Evolutionary conservation across 805 yeast genomes (phyloP), one percentile per base, ranked within the genome.

Genomic region (Wickerhamomyces strasburgensis): DNA sequence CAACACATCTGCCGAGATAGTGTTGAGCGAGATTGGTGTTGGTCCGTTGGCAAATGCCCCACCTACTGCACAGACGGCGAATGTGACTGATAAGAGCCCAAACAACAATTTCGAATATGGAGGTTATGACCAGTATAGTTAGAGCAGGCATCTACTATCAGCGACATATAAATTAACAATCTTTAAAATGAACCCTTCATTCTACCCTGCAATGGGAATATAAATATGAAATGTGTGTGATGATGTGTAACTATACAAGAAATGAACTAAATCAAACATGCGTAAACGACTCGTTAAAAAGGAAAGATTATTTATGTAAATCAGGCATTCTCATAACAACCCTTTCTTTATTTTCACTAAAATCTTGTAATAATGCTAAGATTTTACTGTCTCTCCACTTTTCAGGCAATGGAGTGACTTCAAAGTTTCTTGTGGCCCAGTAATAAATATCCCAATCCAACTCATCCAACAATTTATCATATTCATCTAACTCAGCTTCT

Each of bases 391-490:
- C 56, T 56, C 78, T 70, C 96, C 96, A 93, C 55, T 75, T 74
- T 28, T 84, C 87, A 13, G 98, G 97, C 46, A 90, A 68, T 11
- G 95, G 95, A 32, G 89, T 84, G 14, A 84, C 78, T 25, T 75
- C 78, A 52, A 65, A 84, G 58, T 89, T 86, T 47, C 75, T 76
- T 3, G 97, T 87, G 18, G 95, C 95, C 98, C 98, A 90, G 65
- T 93, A 93, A 61, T 86, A 93, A 43, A 93, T 89, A 61, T 93
- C 98, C 98, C 98, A 93, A 61, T 93, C 98, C n/a, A 90, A 76
- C 61, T 90, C 95, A 60, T 93, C 95, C 56, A 93, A 70, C 40
- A 93, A 62, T 39, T 70, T 57, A 55, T 90, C 97, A 60, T 86
- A 93, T 60, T 93, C 98, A 32, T 78, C 82, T 37, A 93, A 66